Conservation (phyloP, 495 filamentous ascomycete species). For the Xylaria castorea region DNA sequence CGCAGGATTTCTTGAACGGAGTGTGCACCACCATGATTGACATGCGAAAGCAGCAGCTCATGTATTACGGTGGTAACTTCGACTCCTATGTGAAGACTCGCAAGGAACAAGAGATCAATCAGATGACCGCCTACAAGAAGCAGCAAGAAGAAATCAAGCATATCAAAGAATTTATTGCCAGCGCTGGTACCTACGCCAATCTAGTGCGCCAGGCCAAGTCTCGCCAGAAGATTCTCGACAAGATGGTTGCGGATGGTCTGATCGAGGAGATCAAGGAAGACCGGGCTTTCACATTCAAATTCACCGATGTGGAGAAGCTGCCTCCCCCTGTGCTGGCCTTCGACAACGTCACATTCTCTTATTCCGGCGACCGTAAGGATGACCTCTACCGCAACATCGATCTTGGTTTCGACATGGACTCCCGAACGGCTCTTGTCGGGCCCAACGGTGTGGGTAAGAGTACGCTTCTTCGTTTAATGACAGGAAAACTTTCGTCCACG, state of each 20-base stretch:
- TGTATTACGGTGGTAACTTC: constrained; percentile 99
- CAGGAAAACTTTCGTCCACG: constrained; percentile 89
- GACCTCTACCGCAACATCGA: constrained; percentile 96
- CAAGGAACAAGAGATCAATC: constrained; percentile 93
- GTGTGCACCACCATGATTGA: constrained; percentile 99
- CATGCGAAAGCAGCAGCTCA: constrained; percentile 86
- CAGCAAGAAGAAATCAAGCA: constrained; percentile 99
- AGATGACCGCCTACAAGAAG: constrained; percentile 98
- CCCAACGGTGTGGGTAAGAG: constrained; percentile 99
- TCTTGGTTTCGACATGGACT: constrained; percentile 99
- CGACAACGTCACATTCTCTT: constrained; percentile 97
- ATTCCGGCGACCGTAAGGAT: constrained; percentile 86
- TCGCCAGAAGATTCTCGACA: constrained; percentile 99
- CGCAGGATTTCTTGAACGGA: constrained; percentile 98
- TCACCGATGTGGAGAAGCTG: constrained; percentile 97
- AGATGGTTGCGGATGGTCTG: constrained; percentile 99
- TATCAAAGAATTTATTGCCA: constrained; percentile 99
- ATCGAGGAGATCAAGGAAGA: constrained; percentile 89
- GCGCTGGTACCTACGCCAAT: constrained; percentile 99
- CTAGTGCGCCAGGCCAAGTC: constrained; percentile 98
- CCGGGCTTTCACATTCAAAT: constrained; percentile 96
- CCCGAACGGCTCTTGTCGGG: constrained; percentile 92
- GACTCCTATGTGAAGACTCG: constrained; percentile 97
- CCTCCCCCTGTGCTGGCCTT: constrained; percentile 96
- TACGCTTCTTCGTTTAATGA: constrained; percentile 97